phyloP scores from a whole-genome alignment of 192 early-diverging fungal species.

The Pilaira anomala region DNA sequence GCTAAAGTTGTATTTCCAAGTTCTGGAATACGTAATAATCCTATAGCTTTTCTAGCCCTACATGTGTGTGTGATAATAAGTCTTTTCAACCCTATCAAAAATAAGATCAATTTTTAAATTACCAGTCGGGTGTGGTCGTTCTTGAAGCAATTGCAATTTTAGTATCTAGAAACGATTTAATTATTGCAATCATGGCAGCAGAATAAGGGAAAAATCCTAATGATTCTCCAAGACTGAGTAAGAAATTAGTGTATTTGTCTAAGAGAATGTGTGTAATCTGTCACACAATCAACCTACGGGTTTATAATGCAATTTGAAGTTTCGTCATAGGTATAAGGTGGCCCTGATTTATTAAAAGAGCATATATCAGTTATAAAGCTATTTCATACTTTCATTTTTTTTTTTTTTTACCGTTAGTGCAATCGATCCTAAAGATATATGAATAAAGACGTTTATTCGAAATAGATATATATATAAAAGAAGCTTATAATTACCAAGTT shows the following conservation, averaged over 20 bases:
- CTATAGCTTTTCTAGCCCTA: constrained; percentile 25
- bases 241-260: not conserved
- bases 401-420: constrained; percentile 17
- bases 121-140: constrained; percentile 43
- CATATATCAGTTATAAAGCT: not conserved
- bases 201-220: constrained; percentile 34
- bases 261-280: not conserved
- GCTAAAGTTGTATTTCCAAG: constrained; percentile 22
- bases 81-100: not conserved
- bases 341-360: too few relatives aligned
- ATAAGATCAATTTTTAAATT: not conserved
- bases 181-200: constrained; percentile 27
- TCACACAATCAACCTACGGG: not conserved
- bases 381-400: not conserved
- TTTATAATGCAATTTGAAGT: constrained; percentile 2
- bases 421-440: constrained; percentile 24
- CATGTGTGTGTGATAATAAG: not conserved
- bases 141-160: constrained; percentile 41
- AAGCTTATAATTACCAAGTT: constrained; percentile 22
- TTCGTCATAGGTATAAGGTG: constrained; percentile 21
- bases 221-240: constrained; percentile 21
- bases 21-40: constrained; percentile 14
- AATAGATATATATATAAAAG: not conserved
- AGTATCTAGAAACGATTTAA: constrained; percentile 29
- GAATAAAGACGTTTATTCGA: not conserved